Conservation (phyloP, 2,329 filamentous ascomycete genomes). For the Pyrenochaeta sp. region DNA sequence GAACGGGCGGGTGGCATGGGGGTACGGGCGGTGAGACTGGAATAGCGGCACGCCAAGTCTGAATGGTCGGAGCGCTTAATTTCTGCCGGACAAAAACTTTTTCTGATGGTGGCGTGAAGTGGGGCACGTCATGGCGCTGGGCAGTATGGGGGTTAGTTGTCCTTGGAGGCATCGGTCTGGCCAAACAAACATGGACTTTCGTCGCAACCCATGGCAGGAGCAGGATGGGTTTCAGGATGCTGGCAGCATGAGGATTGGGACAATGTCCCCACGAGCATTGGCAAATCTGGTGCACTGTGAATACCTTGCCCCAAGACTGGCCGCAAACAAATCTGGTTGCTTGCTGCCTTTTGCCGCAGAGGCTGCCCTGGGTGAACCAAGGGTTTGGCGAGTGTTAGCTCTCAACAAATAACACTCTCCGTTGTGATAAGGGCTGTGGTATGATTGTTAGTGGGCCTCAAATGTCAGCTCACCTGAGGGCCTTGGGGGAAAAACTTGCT, state of each 20-base stretch:
- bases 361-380: not conserved
- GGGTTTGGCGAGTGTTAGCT: slow-evolving; percentile 1
- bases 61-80: slow-evolving; percentile 24
- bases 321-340: not conserved
- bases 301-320: not conserved
- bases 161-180: slow-evolving; percentile 25
- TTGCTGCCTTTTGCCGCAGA: not conserved
- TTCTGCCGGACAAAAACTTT: slow-evolving; percentile 40
- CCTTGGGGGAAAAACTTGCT: slow-evolving; percentile 20
- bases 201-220: slow-evolving; percentile 14
- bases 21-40: slow-evolving; percentile 30
- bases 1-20: slow-evolving; percentile 13
- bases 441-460: slow-evolving; percentile 8
- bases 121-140: slow-evolving; percentile 29
- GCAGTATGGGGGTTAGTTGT: slow-evolving; percentile 28
- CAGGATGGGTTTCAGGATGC: slow-evolving; percentile 27
- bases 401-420: slow-evolving; percentile 2
- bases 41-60: slow-evolving; percentile 5
- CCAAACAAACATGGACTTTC: slow-evolving; percentile 23
- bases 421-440: slow-evolving; percentile 16
- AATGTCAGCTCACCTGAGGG: slow-evolving; percentile 20
- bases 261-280: not conserved
- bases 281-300: not conserved
- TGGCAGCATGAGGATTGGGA: slow-evolving; percentile 6
- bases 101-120: slow-evolving; percentile 30